A percentile compares a stretch with the other conserved stretches of the same genome.
Evolutionary conservation across 192 early-diverging fungal species (phyloP).

Genomic region (Rhizoclosmatium globosum): DNA sequence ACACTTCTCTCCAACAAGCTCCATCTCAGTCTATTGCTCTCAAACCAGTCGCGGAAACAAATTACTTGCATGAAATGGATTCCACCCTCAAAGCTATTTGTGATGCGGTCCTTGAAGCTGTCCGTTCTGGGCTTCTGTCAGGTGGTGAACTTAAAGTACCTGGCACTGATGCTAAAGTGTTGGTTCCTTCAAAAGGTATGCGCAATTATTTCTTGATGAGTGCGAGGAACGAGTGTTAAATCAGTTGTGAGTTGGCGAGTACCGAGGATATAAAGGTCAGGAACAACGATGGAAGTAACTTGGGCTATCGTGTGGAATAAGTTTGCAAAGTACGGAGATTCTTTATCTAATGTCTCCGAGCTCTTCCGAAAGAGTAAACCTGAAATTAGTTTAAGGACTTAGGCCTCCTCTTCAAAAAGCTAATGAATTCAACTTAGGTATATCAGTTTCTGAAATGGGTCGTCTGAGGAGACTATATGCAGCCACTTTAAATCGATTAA

Average conservation of each 20-base stretch:
- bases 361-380: no score
- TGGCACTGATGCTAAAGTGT: constrained; percentile 51
- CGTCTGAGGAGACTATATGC: constrained; percentile 80
- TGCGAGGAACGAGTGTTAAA: no score
- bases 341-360: no score
- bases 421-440: no score
- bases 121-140: constrained; percentile 70
- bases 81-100: constrained; percentile 81
- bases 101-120: constrained; percentile 76
- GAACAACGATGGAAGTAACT: no score
- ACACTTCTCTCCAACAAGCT: constrained; percentile 7
- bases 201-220: no score
- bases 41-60: constrained; percentile 89
- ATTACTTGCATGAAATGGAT: constrained; percentile 93
- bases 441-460: constrained; percentile 85
- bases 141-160: constrained; percentile 67
- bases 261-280: no score
- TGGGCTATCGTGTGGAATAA: no score
- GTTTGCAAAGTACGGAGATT: no score
- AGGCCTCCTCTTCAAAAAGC: no score
- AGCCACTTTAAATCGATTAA: constrained; percentile 88
- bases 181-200: constrained; percentile 69
- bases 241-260: no score
- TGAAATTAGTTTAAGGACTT: no score
- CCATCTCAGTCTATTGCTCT: constrained; percentile 73